A percentile compares a stretch with the other conserved stretches of the same genome.
Conservation (phyloP, 805 yeast species). For the Myxozyma neglecta region DNA sequence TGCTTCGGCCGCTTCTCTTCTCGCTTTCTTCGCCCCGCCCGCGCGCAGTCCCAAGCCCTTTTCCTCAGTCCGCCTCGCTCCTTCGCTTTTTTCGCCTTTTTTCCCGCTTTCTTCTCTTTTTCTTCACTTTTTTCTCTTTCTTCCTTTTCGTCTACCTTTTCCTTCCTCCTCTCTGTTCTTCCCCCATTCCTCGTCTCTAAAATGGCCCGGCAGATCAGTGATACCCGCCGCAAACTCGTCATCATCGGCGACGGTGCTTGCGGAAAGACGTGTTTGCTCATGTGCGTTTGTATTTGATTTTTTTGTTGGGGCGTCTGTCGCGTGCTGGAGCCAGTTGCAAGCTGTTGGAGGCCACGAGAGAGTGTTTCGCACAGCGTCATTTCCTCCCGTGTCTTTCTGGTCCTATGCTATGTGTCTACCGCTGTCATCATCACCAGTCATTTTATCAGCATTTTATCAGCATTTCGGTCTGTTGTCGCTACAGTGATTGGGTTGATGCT, state of each 20-base stretch:
- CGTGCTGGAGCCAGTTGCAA: not conserved
- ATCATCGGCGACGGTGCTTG: conserved; percentile 98
- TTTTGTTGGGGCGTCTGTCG: conserved; percentile 1
- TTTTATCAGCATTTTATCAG: too few relatives aligned
- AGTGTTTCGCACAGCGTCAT: not conserved
- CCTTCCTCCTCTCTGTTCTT: not conserved
- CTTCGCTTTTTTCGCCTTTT: not conserved
- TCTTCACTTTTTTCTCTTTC: not conserved
- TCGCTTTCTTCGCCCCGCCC: not conserved
- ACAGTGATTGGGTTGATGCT: too few relatives aligned
- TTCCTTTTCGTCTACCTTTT: not conserved
- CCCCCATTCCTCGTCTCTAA: not conserved
- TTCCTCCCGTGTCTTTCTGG: too few relatives aligned
- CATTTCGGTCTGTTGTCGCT: too few relatives aligned
- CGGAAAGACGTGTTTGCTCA: conserved; percentile 90
- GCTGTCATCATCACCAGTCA: too few relatives aligned
- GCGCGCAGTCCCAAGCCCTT: too few relatives aligned
- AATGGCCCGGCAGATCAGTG: conserved; percentile 31
- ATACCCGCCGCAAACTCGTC: conserved; percentile 60
- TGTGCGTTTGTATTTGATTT: conserved; percentile 37
- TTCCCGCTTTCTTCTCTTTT: not conserved
- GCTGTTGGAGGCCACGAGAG: too few relatives aligned
- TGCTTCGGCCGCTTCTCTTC: not conserved
- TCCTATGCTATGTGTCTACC: too few relatives aligned
- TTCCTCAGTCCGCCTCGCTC: not conserved